These are phyloP conservation scores for Pyrus pyrifolia DNA, from an alignment of 306 rosid species.

Conservation along the genomic window DNA sequence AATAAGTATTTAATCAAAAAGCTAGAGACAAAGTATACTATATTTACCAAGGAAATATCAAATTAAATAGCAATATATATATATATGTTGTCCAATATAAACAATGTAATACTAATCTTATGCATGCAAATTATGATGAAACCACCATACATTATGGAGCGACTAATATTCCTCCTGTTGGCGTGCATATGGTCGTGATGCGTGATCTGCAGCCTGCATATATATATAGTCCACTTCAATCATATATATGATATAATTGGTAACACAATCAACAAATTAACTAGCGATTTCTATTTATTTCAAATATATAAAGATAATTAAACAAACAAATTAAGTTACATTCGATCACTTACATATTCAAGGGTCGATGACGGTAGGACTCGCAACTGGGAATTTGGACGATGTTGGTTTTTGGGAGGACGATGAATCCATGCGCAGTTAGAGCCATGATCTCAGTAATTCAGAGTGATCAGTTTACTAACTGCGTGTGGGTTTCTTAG, in stretches of 20 bases:
- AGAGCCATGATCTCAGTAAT: not conserved
- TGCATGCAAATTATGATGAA: not conserved
- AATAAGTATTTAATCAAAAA: too few relatives aligned
- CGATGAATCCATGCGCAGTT: not conserved
- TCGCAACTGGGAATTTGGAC: not conserved
- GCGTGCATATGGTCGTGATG: not conserved
- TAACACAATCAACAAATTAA: not conserved
- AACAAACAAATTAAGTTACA: not conserved
- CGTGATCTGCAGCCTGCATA: not conserved
- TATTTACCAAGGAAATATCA: too few relatives aligned
- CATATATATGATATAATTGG: not conserved
- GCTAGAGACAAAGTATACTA: too few relatives aligned
- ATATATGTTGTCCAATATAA: not conserved
- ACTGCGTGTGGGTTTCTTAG: not conserved
- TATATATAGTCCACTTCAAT: not conserved
- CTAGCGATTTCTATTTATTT: not conserved
- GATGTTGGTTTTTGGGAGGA: not conserved
- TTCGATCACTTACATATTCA: not conserved
- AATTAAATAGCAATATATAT: too few relatives aligned
- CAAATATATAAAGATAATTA: not conserved
- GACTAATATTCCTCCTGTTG: not conserved
- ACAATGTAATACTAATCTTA: not conserved
- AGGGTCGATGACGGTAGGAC: not conserved
- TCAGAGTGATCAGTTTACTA: not conserved
- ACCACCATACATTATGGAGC: not conserved